Evolutionary conservation across 371 early-diverging fungal species (phyloP).

Genomic region (Mucor lusitanicus): DNA sequence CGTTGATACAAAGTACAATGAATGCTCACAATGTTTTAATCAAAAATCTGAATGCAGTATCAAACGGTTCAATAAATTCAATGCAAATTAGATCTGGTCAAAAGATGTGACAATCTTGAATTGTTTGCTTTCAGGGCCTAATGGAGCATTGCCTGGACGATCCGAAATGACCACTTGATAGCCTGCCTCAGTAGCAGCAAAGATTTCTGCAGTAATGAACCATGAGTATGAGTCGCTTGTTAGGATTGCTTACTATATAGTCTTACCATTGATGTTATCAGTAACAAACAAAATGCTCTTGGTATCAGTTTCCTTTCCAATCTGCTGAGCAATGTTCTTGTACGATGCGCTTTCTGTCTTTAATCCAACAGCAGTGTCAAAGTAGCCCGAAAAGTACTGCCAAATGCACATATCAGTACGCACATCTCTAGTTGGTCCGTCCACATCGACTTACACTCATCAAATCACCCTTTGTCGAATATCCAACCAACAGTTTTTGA

Average conservation of each 20-base stretch:
- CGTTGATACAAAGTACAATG: no score
- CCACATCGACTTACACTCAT: slow-evolving; percentile 45
- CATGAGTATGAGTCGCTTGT: not conserved
- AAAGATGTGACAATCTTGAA: slow-evolving; percentile 45
- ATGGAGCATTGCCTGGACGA: slow-evolving; percentile 78
- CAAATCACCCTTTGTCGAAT: slow-evolving; percentile 83
- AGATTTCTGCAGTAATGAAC: slow-evolving; percentile 60
- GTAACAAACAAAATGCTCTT: slow-evolving; percentile 77
- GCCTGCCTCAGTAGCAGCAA: slow-evolving; percentile 77
- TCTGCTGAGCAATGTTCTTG: slow-evolving; percentile 67
- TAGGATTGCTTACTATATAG: not conserved
- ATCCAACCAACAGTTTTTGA: slow-evolving; percentile 88
- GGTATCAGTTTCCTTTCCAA: slow-evolving; percentile 51
- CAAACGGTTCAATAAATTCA: not conserved
- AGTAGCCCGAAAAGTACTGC: slow-evolving; percentile 83
- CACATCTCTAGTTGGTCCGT: not conserved
- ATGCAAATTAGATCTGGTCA: slow-evolving; percentile 32
- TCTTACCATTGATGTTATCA: slow-evolving; percentile 80
- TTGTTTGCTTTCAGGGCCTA: slow-evolving; percentile 38
- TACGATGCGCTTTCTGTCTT: slow-evolving; percentile 78
- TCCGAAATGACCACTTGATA: slow-evolving; percentile 71
- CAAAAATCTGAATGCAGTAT: no score
- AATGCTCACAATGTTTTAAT: no score
- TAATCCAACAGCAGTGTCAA: slow-evolving; percentile 84
- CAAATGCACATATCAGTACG: not conserved